Evolutionary conservation across 2,329 filamentous ascomycete species (phyloP).

Genomic region (Aphanoascus verrucosus): DNA sequence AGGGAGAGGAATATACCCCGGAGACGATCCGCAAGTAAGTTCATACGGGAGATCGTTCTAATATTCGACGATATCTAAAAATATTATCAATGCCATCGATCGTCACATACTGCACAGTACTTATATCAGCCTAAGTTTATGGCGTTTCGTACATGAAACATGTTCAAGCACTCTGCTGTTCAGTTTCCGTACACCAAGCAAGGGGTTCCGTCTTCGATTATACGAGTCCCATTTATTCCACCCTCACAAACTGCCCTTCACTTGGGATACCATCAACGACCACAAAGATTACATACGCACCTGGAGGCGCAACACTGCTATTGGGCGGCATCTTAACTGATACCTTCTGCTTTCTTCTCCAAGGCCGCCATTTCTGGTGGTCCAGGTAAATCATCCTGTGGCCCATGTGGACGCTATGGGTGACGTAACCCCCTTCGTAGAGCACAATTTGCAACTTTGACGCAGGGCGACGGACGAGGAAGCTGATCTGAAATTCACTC

Average conservation of each 20-base stretch:
- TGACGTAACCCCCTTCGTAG: constrained; percentile 51
- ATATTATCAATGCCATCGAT: too few species aligned
- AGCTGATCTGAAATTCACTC: constrained; percentile 37
- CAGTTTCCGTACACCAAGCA: too few species aligned
- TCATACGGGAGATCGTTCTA: too few species aligned
- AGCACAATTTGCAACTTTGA: constrained; percentile 37
- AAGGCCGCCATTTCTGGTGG: constrained; percentile 37
- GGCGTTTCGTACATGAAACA: too few species aligned
- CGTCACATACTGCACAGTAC: too few species aligned
- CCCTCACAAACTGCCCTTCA: constrained; percentile 42
- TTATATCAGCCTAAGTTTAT: too few species aligned
- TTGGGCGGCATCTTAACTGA: constrained; percentile 46
- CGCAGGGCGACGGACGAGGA: constrained; percentile 35
- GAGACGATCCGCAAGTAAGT: too few species aligned
- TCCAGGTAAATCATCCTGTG: constrained; percentile 49
- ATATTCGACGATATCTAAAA: too few species aligned
- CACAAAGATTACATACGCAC: constrained; percentile 51
- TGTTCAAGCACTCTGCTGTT: too few species aligned
- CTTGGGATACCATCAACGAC: constrained; percentile 46
- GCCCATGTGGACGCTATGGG: constrained; percentile 52
- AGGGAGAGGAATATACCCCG: too few species aligned
- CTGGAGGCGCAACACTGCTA: constrained; percentile 46
- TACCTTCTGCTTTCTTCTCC: constrained; percentile 34
- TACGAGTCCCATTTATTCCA: constrained; percentile 6
- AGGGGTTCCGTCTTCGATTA: too few species aligned